Evolutionary conservation across 805 yeast species (phyloP), one percentile per base, ranked within the genome.

Genomic region (Candida fluviatilis): DNA sequence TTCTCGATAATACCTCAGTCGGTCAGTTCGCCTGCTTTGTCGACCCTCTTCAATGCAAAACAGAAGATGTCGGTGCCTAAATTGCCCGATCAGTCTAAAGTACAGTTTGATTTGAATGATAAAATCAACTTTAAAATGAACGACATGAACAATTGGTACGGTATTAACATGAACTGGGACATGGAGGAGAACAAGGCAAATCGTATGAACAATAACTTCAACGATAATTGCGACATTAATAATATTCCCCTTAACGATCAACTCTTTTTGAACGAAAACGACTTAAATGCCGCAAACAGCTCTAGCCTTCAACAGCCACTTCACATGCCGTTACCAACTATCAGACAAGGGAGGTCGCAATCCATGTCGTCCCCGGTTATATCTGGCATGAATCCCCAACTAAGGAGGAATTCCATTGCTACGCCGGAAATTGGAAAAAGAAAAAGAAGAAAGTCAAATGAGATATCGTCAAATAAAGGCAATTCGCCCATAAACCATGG

Each of bases 11-110:
- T 42, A 15, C 38, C 42, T 5, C 34, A 36, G n/a, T 33, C 41
- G n/a, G 24, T 36, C 13, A 43, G 42, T 11, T 51, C 55, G 17
- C 57, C 57, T 7, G 48, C 51, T 14, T 43, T 53, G 19, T 27
- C 47, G 4, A 38, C 45, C 4, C 32, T 47, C 12, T 34, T 48
- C 31, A 8, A 36, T 17, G 13, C 16, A 4, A 29, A n/a, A 13
- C 30, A 24, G 17, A 31, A 40, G 12, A 13, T 7, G 7, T 3
- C 14, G n/a, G 15, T 23, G 7, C 37, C 40, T 29, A 17, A 19
- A n/a, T 24, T 26, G 26, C 38, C 27, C 8, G 41, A 31, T 10
- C 36, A 27, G 25, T 19, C 35, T 15, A 25, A 16, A 15, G 28
- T 18, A 11, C 18, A 36, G 34, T 33, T 33, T 17, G 32, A 25